Evolutionary conservation across 495 filamentous ascomycete species (phyloP).

Genomic region (Talaromyces trachyspermus): DNA sequence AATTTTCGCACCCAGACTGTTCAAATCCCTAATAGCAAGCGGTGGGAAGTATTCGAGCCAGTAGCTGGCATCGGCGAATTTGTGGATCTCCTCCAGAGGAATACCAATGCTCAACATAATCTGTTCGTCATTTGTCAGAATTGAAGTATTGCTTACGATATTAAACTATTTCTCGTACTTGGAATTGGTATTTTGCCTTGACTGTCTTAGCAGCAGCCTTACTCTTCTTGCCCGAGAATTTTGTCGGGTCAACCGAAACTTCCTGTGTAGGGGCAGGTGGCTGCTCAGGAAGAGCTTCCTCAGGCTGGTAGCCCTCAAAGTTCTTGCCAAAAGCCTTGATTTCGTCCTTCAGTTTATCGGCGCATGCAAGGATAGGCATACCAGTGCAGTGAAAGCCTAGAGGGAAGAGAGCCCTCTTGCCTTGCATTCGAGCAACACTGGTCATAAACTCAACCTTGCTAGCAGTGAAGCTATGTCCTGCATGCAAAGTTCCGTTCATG

Average conservation of each 20-base stretch:
- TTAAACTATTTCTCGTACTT: slow-evolving; percentile 20
- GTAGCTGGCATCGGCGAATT: slow-evolving; percentile 78
- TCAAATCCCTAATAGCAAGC: slow-evolving; percentile 71
- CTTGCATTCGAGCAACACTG: slow-evolving; percentile 81
- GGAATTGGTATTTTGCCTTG: slow-evolving; percentile 84
- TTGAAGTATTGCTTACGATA: neutral
- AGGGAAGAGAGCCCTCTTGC: slow-evolving; percentile 78
- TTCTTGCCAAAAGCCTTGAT: slow-evolving; percentile 80
- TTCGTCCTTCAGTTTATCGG: slow-evolving; percentile 88
- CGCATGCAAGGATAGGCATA: slow-evolving; percentile 96
- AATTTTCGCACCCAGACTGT: slow-evolving; percentile 74
- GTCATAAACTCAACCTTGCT: slow-evolving; percentile 86
- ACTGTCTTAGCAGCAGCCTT: slow-evolving; percentile 88
- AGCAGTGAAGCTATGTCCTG: slow-evolving; percentile 83
- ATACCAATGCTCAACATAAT: slow-evolving; percentile 84
- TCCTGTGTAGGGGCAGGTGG: slow-evolving; percentile 46
- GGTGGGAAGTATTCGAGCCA: slow-evolving; percentile 89
- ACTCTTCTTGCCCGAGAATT: slow-evolving; percentile 89
- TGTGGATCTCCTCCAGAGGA: slow-evolving; percentile 77
- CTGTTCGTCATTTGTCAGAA: neutral
- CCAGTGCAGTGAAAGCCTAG: slow-evolving; percentile 94
- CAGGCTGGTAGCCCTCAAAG: slow-evolving; percentile 69
- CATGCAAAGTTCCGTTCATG: slow-evolving; percentile 93
- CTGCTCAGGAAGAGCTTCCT: slow-evolving; percentile 40
- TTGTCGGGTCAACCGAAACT: slow-evolving; percentile 71